Evolutionary conservation across 2,329 filamentous ascomycete species (phyloP), one percentile per base, ranked within the genome.

Genomic region (Ophiocordyceps camponoti-floridani): DNA sequence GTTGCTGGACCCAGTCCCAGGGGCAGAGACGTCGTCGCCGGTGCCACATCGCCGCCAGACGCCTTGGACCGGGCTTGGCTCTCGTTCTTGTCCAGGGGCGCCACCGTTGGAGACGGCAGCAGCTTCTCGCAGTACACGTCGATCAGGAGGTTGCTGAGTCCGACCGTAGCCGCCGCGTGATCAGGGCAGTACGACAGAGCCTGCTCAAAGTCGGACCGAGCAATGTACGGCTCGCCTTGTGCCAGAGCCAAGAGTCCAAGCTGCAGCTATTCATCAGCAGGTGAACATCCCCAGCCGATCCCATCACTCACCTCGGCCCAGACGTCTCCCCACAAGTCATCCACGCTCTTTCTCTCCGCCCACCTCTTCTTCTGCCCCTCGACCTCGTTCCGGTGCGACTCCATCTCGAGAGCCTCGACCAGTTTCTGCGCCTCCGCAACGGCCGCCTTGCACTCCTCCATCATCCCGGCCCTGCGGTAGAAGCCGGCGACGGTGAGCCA

Each of bases 401-500:
- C 78, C 0, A 66, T 60, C 60, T 94, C 85, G 11, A 94, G 70
- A 0, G 64, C 66, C 50, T 81, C 70, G 2, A 86, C 79, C 33
- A 94, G 70, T 56, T 83, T 84, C 47, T 77, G 71, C 1, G 89
- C 91, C 66, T 96, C 91, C 11, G 77, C 72, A 27, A 88, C 75
- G 7, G 89, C 86, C 44, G 80, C 84, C 52, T 75, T 76, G 12
- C 84, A 79, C 58, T 96, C 89, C 18, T 88, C 81, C 45, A 77
- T 76, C 66, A 93, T 77, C 9, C 74, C 75, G 8, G 89, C 85
- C 44, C 86, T 76, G 27, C 86, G 77, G 57, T 96, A 98, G 50
- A 96, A 79, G 0, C 82, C 82, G 2, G 86, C 82, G 48, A 95
- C 86, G 57, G 91, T 82, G 9, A 95, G 69, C 91, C 91, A 98